phyloP scores from a whole-genome alignment of 163 green algal species.

The Scenedesmus sp. region DNA sequence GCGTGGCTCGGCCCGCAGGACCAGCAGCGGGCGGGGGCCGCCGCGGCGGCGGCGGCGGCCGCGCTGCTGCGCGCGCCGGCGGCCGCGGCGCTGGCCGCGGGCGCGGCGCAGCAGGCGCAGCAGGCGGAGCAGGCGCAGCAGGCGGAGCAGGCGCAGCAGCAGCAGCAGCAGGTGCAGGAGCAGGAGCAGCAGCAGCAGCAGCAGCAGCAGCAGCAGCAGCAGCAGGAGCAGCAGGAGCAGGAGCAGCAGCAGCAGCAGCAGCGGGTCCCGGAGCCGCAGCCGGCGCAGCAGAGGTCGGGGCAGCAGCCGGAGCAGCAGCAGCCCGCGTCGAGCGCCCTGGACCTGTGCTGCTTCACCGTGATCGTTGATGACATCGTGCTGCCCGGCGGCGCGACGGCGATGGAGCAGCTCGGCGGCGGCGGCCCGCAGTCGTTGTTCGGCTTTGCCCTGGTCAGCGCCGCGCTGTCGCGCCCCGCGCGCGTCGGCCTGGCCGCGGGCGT shows the following conservation, averaged over 20 bases:
- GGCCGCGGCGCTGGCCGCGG: slow-evolving; percentile 1
- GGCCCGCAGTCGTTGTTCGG: slow-evolving; percentile 70
- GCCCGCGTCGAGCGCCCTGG: slow-evolving; percentile 12
- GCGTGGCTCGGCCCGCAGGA: slow-evolving; percentile 37
- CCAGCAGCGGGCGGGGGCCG: background rate
- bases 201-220: slow-evolving; percentile 11
- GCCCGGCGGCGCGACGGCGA: slow-evolving; percentile 59
- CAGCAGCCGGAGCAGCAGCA: background rate
- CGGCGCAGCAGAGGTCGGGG: too few relatives aligned
- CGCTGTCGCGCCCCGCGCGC: background rate
- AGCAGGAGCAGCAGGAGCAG: background rate
- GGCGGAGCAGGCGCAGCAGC: slow-evolving; percentile 2
- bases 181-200: slow-evolving; percentile 1
- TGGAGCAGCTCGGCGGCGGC: slow-evolving; percentile 62
- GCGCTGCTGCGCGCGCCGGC: background rate
- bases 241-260: background rate
- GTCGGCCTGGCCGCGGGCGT: slow-evolving; percentile 57
- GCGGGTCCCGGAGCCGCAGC: too few relatives aligned
- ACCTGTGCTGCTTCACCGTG: slow-evolving; percentile 63
- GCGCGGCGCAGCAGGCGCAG: too few relatives aligned
- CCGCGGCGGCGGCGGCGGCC: too few relatives aligned
- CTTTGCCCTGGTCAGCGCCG: slow-evolving; percentile 51
- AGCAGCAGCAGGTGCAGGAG: background rate
- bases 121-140: background rate
- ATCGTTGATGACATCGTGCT: slow-evolving; percentile 79